phyloP scores from a whole-genome alignment of 768 basidiomycete genomes.

The Xerocomus brunneocitrinus region DNA sequence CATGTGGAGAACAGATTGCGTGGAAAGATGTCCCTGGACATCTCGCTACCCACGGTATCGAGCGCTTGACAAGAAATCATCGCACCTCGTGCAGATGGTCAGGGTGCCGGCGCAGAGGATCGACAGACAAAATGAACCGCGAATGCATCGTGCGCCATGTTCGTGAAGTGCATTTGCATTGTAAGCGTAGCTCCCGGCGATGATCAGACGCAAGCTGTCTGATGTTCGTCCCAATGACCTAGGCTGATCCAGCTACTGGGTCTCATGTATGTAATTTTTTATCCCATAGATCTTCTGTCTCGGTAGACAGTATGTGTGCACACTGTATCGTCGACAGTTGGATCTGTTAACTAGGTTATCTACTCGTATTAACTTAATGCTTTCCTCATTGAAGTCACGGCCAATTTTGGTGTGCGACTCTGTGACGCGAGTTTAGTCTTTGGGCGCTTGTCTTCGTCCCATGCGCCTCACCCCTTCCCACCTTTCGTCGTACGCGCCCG shows the following conservation, averaged over 20 bases:
- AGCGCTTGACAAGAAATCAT: background rate
- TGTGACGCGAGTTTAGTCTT: too few species aligned
- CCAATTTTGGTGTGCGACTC: too few species aligned
- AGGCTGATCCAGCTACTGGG: too few species aligned
- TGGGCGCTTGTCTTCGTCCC: too few species aligned
- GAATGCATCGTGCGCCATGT: conserved; percentile 6
- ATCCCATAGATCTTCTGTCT: background rate
- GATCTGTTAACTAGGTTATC: background rate
- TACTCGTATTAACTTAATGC: background rate
- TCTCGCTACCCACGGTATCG: conserved; percentile 2
- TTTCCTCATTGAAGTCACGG: too few species aligned
- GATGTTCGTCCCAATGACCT: background rate
- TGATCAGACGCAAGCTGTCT: background rate
- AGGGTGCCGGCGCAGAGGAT: background rate
- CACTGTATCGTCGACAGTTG: background rate
- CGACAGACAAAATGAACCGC: background rate
- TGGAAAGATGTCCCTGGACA: background rate
- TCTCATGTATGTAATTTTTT: too few species aligned
- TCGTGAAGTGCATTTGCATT: background rate
- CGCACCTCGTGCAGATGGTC: background rate
- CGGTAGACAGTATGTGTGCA: background rate
- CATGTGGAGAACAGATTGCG: background rate
- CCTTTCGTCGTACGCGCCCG: too few species aligned
- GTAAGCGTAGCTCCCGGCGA: background rate
- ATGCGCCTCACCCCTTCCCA: too few species aligned